Evolutionary conservation across 768 basidiomycete species (phyloP).

Genomic region (Leccinum disarticulatum): DNA sequence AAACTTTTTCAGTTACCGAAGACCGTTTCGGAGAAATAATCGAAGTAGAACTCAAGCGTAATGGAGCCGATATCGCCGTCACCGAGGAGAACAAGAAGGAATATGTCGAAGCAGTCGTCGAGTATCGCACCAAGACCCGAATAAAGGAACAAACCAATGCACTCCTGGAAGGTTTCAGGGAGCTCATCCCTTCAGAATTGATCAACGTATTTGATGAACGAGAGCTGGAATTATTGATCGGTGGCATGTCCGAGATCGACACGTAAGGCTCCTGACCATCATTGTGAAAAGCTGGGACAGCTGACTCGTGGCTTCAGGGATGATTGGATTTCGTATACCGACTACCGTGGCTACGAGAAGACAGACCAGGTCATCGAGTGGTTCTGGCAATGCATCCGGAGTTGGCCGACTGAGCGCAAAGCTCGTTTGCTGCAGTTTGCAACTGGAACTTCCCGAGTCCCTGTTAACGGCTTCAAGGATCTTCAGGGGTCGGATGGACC

Average conservation of each 20-base stretch:
- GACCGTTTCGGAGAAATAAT: slow-evolving; percentile 75
- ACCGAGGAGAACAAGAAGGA: slow-evolving; percentile 78
- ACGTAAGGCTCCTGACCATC: slow-evolving; percentile 47
- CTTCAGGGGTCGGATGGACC: slow-evolving; percentile 93
- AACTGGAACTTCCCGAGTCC: slow-evolving; percentile 80
- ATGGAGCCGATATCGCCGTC: slow-evolving; percentile 59
- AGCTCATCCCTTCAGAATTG: slow-evolving; percentile 80
- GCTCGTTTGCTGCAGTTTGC: slow-evolving; percentile 86
- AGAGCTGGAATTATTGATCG: slow-evolving; percentile 85
- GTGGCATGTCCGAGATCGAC: slow-evolving; percentile 91
- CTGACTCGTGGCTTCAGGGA: slow-evolving; percentile 45
- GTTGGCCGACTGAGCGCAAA: slow-evolving; percentile 89
- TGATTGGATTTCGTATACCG: slow-evolving; percentile 93
- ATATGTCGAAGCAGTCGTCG: slow-evolving; percentile 74
- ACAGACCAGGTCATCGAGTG: slow-evolving; percentile 88
- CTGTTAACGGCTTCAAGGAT: slow-evolving; percentile 94
- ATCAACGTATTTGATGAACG: slow-evolving; percentile 90
- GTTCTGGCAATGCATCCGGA: slow-evolving; percentile 93
- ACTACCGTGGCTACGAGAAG: slow-evolving; percentile 86
- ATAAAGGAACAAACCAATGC: slow-evolving; percentile 83
- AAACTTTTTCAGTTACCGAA: slow-evolving; percentile 69
- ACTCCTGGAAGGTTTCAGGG: slow-evolving; percentile 83
- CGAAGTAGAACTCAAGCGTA: slow-evolving; percentile 62
- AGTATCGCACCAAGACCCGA: slow-evolving; percentile 79
- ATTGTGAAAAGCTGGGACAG: background rate